Percentiles rank a stretch among this genome's conserved stretches.
These are phyloP conservation scores for Amphicarpaea edgeworthii DNA, from an alignment of 306 rosid genomes.

Conservation along the genomic window DNA sequence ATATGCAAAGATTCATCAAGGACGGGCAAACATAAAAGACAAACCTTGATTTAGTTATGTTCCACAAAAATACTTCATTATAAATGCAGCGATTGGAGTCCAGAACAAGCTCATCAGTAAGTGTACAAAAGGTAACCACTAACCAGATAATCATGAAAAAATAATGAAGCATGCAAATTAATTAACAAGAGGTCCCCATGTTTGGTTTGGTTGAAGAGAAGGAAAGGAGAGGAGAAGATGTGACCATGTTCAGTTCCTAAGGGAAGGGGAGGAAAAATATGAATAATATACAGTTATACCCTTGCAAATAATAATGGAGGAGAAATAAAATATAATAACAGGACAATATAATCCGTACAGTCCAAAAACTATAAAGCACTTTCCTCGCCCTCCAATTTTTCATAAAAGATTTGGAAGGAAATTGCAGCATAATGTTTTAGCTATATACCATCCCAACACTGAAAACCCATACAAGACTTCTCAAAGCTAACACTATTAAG, in stretches of 20 bases:
- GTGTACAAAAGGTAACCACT: constrained; percentile 9
- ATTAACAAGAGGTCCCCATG: not conserved
- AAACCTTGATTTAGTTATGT: not conserved
- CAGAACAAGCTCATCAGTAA: not conserved
- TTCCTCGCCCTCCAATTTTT: not conserved
- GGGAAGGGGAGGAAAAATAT: not conserved
- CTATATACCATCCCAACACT: not conserved
- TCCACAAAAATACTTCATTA: not conserved
- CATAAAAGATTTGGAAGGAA: not conserved
- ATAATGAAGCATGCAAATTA: not conserved
- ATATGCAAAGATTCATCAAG: not conserved
- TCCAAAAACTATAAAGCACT: not conserved
- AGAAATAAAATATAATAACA: not conserved
- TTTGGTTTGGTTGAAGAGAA: not conserved
- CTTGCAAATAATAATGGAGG: not conserved
- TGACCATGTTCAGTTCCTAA: not conserved
- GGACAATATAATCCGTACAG: not conserved
- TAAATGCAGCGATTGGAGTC: not conserved
- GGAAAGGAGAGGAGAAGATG: not conserved
- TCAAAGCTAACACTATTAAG: not conserved
- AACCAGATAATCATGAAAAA: constrained; percentile 13
- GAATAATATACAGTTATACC: not conserved
- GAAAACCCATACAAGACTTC: not conserved
- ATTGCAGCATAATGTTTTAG: not conserved
- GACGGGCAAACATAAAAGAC: not conserved